phyloP scores from a whole-genome alignment of 2,329 filamentous ascomycete species.

The Alternaria hordeiaustralica region DNA sequence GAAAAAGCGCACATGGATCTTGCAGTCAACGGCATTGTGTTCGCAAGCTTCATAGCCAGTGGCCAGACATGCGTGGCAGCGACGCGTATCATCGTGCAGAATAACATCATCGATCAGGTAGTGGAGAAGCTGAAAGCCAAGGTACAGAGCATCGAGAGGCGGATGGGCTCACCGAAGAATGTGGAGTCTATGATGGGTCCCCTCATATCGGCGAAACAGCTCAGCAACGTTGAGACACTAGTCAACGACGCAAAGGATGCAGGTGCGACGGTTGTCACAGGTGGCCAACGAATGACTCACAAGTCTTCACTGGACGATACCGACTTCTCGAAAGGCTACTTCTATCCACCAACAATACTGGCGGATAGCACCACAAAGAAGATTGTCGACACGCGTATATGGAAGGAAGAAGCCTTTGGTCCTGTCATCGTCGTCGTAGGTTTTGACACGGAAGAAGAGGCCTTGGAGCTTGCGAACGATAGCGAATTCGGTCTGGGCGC shows the following conservation, averaged over 20 bases:
- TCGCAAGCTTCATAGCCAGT: slow-evolving; percentile 58
- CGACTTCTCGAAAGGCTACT: slow-evolving; percentile 60
- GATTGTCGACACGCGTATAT: slow-evolving; percentile 47
- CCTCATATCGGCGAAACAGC: slow-evolving; percentile 63
- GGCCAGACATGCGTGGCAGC: slow-evolving; percentile 65
- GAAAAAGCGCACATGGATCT: slow-evolving; percentile 46
- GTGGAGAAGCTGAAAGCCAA: slow-evolving; percentile 50
- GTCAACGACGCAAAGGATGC: slow-evolving; percentile 45
- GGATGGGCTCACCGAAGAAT: slow-evolving; percentile 65
- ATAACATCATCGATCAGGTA: slow-evolving; percentile 49
- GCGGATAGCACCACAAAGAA: slow-evolving; percentile 33
- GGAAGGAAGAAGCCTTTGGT: slow-evolving; percentile 59
- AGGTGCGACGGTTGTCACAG: slow-evolving; percentile 52
- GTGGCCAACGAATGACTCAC: slow-evolving; percentile 59
- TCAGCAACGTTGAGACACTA: slow-evolving; percentile 46
- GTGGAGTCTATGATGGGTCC: slow-evolving; percentile 68
- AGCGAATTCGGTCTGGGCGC: slow-evolving; percentile 59
- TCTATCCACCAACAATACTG: slow-evolving; percentile 57
- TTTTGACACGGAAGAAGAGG: slow-evolving; percentile 57
- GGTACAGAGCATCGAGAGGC: slow-evolving; percentile 59
- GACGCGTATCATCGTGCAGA: slow-evolving; percentile 61
- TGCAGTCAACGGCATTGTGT: slow-evolving; percentile 48
- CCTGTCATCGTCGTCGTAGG: slow-evolving; percentile 58
- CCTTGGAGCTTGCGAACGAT: slow-evolving; percentile 57
- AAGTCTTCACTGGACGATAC: slow-evolving; percentile 58